These are phyloP conservation scores for Sicyos baderoa DNA, from an alignment of 306 rosid genomes.

Conservation along the genomic window DNA sequence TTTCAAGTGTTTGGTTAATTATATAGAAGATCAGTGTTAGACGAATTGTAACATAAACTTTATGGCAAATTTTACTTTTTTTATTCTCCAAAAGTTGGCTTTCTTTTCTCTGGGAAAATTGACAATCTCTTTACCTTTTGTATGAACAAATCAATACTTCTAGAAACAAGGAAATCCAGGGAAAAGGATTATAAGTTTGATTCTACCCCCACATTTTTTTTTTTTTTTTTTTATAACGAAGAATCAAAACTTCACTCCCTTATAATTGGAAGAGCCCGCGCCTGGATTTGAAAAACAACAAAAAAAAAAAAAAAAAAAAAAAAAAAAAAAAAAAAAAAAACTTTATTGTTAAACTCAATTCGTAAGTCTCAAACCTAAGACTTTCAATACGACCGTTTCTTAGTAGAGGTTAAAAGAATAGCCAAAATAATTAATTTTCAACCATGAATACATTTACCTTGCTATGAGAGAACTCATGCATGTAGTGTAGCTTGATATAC, in stretches of 20 bases:
- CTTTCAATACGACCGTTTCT: no score
- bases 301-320: no score
- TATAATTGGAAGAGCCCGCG: no score
- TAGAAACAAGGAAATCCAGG: neutral
- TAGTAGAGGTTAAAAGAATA: neutral
- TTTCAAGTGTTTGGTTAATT: neutral
- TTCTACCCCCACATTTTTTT: no score
- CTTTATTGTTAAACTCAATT: no score
- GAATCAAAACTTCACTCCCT: no score
- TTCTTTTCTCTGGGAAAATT: neutral
- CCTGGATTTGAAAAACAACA: no score
- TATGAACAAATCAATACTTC: neutral
- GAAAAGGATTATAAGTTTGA: neutral
- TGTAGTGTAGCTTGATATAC: neutral
- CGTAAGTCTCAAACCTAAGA: no score
- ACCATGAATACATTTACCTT: neutral
- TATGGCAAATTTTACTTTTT: neutral
- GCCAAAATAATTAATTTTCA: neutral
- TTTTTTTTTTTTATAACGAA: no score
- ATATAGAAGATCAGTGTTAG: neutral
- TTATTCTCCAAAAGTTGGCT: neutral
- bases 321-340: no score
- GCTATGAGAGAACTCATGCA: neutral
- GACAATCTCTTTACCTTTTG: neutral
- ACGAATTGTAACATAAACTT: constrained; percentile 2